phyloP scores from a whole-genome alignment of 495 filamentous ascomycete genomes.

The Aspergillus homomorphus region DNA sequence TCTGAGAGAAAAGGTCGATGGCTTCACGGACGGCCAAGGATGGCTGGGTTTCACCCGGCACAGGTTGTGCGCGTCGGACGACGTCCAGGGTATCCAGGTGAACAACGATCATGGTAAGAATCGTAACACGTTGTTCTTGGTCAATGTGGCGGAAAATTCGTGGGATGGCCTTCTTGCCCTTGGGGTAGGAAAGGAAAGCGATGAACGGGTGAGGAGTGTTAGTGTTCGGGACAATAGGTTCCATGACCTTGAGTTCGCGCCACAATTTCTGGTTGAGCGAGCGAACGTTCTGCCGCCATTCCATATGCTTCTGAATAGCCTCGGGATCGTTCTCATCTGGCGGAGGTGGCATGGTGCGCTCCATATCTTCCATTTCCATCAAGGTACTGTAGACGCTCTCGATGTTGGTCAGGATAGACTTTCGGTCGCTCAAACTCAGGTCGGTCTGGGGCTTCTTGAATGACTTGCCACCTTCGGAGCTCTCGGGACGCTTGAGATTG shows the following conservation, averaged over 20 bases:
- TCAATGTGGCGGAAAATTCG: constrained; percentile 92
- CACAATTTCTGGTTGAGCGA: constrained; percentile 77
- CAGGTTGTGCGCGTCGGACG: constrained; percentile 70
- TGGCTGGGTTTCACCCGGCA: constrained; percentile 64
- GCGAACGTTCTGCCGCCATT: constrained; percentile 70
- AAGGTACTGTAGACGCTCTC: constrained; percentile 81
- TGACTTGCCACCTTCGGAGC: constrained; percentile 47
- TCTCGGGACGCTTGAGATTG: constrained; percentile 90
- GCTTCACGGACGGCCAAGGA: constrained; percentile 76
- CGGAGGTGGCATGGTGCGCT: constrained; percentile 77
- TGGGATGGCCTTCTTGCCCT: constrained; percentile 94
- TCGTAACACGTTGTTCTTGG: constrained; percentile 85
- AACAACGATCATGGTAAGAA: constrained; percentile 93
- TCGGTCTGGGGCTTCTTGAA: constrained; percentile 42
- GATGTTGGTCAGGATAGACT: constrained; percentile 76
- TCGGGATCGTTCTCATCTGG: constrained; percentile 61
- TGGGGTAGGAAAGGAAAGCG: constrained; percentile 86
- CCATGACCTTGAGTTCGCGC: constrained; percentile 81
- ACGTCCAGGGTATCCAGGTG: constrained; percentile 91
- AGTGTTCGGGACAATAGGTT: constrained; percentile 73
- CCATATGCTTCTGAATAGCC: constrained; percentile 59
- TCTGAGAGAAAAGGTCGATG: constrained; percentile 80
- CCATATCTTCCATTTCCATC: constrained; percentile 92
- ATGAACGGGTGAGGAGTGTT: constrained; percentile 89
- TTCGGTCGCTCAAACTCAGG: constrained; percentile 66